Conservation (phyloP, 2,329 filamentous ascomycete genomes). For the Cordyceps farinosa region DNA sequence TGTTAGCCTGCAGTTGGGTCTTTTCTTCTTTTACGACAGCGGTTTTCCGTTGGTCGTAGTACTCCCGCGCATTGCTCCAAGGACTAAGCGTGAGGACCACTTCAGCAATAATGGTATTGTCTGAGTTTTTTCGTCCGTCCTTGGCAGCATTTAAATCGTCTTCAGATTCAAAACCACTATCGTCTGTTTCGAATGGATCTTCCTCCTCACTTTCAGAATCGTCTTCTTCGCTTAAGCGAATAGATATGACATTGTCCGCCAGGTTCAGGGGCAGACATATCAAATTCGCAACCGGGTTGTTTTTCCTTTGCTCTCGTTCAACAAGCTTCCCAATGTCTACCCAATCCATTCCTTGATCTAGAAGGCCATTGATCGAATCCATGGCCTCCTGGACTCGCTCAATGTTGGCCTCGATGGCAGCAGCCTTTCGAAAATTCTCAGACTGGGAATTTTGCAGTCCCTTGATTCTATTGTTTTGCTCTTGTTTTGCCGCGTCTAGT, state of each 20-base stretch:
- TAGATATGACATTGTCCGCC: conserved; percentile 81
- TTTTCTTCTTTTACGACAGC: conserved; percentile 86
- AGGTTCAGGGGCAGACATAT: conserved; percentile 87
- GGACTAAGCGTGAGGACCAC: conserved; percentile 78
- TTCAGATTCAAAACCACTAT: conserved; percentile 44
- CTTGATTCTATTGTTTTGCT: conserved; percentile 81
- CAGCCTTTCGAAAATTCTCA: conserved; percentile 81
- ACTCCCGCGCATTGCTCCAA: conserved; percentile 86
- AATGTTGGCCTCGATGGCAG: conserved; percentile 84
- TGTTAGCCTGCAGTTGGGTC: conserved; percentile 74
- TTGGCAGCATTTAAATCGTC: conserved; percentile 33
- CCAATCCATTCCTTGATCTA: conserved; percentile 97
- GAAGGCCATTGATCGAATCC: conserved; percentile 86
- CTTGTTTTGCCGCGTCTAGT: conserved; percentile 75
- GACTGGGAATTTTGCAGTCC: conserved; percentile 78
- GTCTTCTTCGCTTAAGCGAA: conserved; percentile 70
- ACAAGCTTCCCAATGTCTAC: conserved; percentile 84
- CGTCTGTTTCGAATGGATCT: conserved; percentile 63
- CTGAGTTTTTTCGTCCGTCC: conserved; percentile 33
- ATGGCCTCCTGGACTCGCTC: conserved; percentile 90
- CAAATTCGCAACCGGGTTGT: conserved; percentile 80
- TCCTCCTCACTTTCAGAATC: conserved; percentile 59
- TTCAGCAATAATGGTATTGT: conserved; percentile 66
- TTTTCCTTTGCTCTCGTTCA: conserved; percentile 75
- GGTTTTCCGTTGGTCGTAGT: conserved; percentile 83